These are phyloP conservation scores for Tausonia pullulans DNA, from an alignment of 1,284 basidiomycete genomes.

Conservation along the genomic window DNA sequence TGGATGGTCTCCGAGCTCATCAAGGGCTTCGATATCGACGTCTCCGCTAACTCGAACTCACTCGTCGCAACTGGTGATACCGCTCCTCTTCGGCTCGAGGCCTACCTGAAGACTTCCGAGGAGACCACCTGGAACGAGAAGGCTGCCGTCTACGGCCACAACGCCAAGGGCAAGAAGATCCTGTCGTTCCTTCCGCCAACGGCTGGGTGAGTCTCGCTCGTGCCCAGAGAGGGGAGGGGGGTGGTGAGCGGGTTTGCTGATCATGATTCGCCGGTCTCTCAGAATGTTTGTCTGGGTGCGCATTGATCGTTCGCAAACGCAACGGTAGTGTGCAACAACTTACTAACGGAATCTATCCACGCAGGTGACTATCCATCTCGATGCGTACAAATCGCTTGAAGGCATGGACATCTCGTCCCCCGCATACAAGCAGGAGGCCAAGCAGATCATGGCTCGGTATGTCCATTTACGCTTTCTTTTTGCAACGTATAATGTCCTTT, in stretches of 20 bases:
- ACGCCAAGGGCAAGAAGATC: constrained; percentile 3
- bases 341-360: too few relatives aligned
- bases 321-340: too few relatives aligned
- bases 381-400: neutral
- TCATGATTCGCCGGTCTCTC: neutral
- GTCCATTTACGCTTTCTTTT: too few relatives aligned
- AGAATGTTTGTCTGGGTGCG: constrained; percentile 14
- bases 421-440: neutral
- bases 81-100: constrained; percentile 16
- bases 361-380: constrained; percentile 5
- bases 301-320: too few relatives aligned
- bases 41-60: constrained; percentile 21
- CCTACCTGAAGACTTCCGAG: neutral
- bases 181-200: constrained; percentile 15
- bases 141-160: neutral
- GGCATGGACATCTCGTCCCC: too few relatives aligned
- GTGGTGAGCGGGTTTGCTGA: neutral
- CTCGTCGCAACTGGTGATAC: constrained; percentile 19
- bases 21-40: constrained; percentile 34
- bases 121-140: constrained; percentile 17
- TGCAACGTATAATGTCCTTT: too few relatives aligned
- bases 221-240: neutral
- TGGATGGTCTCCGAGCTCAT: constrained; percentile 27
- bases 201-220: constrained; percentile 6
- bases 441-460: constrained; percentile 3